These are phyloP conservation scores for Mortierella claussenii DNA, from an alignment of 192 early-diverging fungal genomes.

Conservation along the genomic window DNA sequence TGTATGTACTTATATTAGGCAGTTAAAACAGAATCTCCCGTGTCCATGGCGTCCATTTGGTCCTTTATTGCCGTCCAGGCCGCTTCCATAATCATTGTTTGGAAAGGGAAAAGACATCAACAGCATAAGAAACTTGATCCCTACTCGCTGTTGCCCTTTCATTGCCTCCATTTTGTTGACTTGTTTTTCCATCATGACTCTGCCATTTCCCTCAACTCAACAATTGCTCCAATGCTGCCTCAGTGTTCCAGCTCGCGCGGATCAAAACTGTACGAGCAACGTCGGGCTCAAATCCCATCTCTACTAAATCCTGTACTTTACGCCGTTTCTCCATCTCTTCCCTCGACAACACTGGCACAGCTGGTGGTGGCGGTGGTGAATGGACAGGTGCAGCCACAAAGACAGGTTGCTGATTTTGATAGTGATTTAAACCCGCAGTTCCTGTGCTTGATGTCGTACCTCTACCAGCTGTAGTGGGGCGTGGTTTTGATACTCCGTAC, in stretches of 20 bases:
- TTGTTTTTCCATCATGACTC: background rate
- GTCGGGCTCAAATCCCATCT: constrained; percentile 43
- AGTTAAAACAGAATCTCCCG: too few species aligned
- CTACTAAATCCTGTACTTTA: constrained; percentile 43
- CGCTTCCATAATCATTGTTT: too few species aligned
- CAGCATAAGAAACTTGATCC: too few species aligned
- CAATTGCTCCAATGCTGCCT: constrained; percentile 36
- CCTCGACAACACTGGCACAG: constrained; percentile 25
- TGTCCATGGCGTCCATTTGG: too few species aligned
- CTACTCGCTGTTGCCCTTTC: background rate
- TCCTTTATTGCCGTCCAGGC: too few species aligned
- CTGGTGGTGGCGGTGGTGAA: too few species aligned
- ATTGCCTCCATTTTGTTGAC: background rate
- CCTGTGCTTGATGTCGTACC: background rate
- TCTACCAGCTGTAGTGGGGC: too few species aligned
- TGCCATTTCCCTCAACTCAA: constrained; percentile 5
- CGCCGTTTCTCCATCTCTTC: constrained; percentile 41
- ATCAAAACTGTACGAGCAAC: constrained; percentile 38
- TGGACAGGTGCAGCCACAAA: background rate
- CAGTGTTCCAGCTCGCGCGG: constrained; percentile 41
- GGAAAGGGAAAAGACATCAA: too few species aligned
- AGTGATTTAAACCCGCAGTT: background rate
- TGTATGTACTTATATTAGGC: too few species aligned
- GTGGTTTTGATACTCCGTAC: background rate
- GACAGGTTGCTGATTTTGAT: constrained; percentile 9